phyloP scores from a whole-genome alignment of 179 eudicot genomes.

The Nepenthes alata region DNA sequence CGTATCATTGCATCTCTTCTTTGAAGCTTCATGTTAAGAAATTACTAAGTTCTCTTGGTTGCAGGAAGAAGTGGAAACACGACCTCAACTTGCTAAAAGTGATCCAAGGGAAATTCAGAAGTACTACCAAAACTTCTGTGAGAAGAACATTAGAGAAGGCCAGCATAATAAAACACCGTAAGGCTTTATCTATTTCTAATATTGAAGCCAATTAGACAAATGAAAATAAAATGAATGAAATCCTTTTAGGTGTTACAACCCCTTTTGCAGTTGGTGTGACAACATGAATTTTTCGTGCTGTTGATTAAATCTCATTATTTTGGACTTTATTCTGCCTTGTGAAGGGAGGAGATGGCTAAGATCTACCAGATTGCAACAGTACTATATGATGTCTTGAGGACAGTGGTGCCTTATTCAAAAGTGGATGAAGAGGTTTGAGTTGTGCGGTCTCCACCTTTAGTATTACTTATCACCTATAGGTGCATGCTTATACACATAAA shows the following conservation, averaged over 20 bases:
- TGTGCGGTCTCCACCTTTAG: not conserved
- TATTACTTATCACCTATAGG: no score
- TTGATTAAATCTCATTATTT: no score
- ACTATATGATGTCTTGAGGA: conserved; percentile 68
- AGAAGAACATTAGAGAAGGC: conserved; percentile 63
- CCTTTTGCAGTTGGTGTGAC: no score
- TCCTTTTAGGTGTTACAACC: no score
- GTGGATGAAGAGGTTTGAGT: conserved; percentile 59
- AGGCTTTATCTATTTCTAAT: conserved; percentile 15
- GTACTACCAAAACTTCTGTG: conserved; percentile 57
- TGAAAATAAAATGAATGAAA: no score
- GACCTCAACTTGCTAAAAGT: conserved; percentile 34
- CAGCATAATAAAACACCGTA: conserved; percentile 81
- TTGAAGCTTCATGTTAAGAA: not conserved
- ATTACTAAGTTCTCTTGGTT: conserved; percentile 6
- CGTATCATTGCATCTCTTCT: no score
- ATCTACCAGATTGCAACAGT: conserved; percentile 90
- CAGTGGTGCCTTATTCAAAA: conserved; percentile 63
- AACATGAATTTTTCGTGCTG: no score
- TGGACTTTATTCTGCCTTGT: conserved; percentile 10
- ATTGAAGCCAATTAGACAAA: no score
- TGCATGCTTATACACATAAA: not conserved
- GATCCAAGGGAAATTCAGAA: conserved; percentile 79
- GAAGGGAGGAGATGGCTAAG: conserved; percentile 97
- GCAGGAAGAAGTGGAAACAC: conserved; percentile 80